Conservation (phyloP, 2,329 filamentous ascomycete species). For the Venturia pyrina region DNA sequence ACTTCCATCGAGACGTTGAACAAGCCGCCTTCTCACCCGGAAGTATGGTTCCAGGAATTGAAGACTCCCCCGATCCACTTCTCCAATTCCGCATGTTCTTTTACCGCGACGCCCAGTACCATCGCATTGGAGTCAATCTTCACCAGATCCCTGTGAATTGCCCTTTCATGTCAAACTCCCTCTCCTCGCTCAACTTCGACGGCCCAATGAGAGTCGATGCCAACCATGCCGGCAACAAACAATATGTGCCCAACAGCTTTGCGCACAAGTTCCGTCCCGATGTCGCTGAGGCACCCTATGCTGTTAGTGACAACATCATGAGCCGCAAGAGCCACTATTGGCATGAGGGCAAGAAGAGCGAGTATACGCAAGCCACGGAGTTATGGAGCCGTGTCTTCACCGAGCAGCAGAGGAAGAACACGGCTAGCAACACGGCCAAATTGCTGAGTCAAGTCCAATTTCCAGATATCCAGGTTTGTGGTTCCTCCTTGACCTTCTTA, state of each 20-base stretch:
- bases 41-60: constrained; percentile 42
- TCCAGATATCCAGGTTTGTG: constrained; percentile 31
- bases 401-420: constrained; percentile 32
- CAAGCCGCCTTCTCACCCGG: constrained; percentile 43
- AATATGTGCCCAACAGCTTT: constrained; percentile 44
- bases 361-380: constrained; percentile 42
- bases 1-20: constrained; percentile 42
- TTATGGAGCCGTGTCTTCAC: constrained; percentile 42
- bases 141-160: constrained; percentile 41
- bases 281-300: constrained; percentile 39
- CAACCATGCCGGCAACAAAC: constrained; percentile 38
- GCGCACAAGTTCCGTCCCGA: constrained; percentile 42
- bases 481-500: not conserved
- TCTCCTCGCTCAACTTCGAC: constrained; percentile 40
- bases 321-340: constrained; percentile 44
- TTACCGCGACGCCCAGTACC: constrained; percentile 41
- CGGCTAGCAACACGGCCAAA: constrained; percentile 40
- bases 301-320: constrained; percentile 39
- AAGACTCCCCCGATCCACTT: constrained; percentile 38
- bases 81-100: constrained; percentile 42
- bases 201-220: constrained; percentile 39
- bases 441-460: constrained; percentile 35
- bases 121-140: constrained; percentile 42
- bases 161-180: constrained; percentile 39
- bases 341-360: constrained; percentile 43